Percentiles rank a stretch among this genome's conserved stretches.
Conservation (phyloP, 768 basidiomycete species). For the Auricularia cornea region DNA sequence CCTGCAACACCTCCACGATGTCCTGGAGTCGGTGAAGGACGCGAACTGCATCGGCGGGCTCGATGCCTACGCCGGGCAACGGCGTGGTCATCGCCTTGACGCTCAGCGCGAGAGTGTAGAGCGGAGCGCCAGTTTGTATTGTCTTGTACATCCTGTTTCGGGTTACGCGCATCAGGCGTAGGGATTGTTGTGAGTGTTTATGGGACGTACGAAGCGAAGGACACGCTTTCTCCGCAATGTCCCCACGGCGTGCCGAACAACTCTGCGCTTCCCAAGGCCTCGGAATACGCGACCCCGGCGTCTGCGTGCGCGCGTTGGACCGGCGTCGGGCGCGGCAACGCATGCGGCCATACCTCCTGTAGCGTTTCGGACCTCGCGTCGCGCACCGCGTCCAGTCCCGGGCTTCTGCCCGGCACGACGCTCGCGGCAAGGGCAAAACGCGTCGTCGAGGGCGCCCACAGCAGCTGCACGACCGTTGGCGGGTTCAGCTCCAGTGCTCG, state of each 20-base stretch:
- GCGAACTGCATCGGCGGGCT: not conserved
- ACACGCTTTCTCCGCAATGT: not conserved
- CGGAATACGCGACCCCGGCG: not conserved
- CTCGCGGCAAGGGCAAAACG: not conserved
- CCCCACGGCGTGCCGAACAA: not conserved
- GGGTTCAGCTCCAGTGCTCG: not conserved
- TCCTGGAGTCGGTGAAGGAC: not conserved
- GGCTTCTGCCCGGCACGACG: not conserved
- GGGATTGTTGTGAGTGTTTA: not conserved
- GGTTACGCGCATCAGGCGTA: not conserved
- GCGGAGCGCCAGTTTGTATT: not conserved
- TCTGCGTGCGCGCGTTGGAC: not conserved
- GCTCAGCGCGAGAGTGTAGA: not conserved
- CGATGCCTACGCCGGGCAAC: not conserved
- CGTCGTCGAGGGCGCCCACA: not conserved
- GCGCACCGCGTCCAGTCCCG: not conserved
- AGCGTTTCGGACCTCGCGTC: not conserved
- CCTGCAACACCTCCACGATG: not conserved
- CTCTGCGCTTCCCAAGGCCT: not conserved
- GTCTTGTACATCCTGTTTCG: not conserved
- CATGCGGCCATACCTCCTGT: not conserved
- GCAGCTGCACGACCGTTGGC: not conserved
- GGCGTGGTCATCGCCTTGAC: not conserved
- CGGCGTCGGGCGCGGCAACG: not conserved
- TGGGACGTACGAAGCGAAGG: not conserved